Evolutionary conservation across 805 yeast species (phyloP).

Genomic region (Nakazawaea pomicola): DNA sequence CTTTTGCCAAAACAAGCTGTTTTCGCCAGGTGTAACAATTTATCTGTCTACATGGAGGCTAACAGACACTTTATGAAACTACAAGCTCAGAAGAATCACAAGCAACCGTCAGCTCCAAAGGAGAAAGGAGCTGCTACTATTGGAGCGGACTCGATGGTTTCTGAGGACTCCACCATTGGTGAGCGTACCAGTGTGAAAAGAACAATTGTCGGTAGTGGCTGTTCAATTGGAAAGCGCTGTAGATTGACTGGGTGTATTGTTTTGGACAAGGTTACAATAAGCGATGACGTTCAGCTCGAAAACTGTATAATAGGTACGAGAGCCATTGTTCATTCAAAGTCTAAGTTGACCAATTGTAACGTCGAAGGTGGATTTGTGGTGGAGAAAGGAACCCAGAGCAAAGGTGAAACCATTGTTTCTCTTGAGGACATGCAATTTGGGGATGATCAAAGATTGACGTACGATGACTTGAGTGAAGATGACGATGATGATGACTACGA

Average conservation of each 20-base stretch:
- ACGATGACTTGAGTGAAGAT: slow-evolving; percentile 21
- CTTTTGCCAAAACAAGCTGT: slow-evolving; percentile 63
- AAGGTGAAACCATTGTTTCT: slow-evolving; percentile 32
- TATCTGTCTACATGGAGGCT: slow-evolving; percentile 84
- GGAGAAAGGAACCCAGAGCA: slow-evolving; percentile 41
- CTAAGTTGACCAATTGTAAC: slow-evolving; percentile 72
- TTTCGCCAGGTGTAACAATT: slow-evolving; percentile 74
- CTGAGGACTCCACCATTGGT: slow-evolving; percentile 59
- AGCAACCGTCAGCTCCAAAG: slow-evolving; percentile 26
- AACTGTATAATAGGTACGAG: slow-evolving; percentile 80
- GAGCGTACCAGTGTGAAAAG: slow-evolving; percentile 86
- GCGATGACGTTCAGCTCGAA: slow-evolving; percentile 74
- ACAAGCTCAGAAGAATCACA: slow-evolving; percentile 41
- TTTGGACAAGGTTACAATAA: slow-evolving; percentile 64
- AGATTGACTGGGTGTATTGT: slow-evolving; percentile 84
- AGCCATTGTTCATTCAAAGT: slow-evolving; percentile 59
- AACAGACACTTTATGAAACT: slow-evolving; percentile 70
- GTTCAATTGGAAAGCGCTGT: slow-evolving; percentile 80
- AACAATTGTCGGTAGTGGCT: slow-evolving; percentile 70
- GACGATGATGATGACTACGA: slow-evolving; percentile 25
- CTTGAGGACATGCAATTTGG: slow-evolving; percentile 22
- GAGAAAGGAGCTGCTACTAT: slow-evolving; percentile 64
- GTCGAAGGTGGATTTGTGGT: slow-evolving; percentile 79
- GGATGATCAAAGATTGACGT: slow-evolving; percentile 17
- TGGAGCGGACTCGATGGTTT: slow-evolving; percentile 84